Evolutionary conservation across 2,329 filamentous ascomycete species (phyloP).

Genomic region (Canariomyces notabilis): DNA sequence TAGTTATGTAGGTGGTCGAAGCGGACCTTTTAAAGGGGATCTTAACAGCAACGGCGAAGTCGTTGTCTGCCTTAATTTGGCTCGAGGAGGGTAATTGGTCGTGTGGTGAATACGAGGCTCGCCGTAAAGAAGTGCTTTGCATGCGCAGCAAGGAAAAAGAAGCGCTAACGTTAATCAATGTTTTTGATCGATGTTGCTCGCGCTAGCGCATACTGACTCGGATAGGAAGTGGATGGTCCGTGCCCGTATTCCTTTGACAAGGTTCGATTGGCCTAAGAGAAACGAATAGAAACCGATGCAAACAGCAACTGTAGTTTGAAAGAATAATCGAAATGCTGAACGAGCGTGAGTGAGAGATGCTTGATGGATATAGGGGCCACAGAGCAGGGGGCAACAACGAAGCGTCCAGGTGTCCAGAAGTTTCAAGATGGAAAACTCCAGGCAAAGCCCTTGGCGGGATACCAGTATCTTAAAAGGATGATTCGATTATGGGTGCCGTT

Average conservation of each 20-base stretch:
- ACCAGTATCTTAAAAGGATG: slow-evolving; percentile 17
- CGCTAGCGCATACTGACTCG: slow-evolving; percentile 4
- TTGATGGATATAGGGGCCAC: slow-evolving; percentile 4
- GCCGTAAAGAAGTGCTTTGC: slow-evolving; percentile 8
- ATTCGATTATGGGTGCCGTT: slow-evolving; percentile 19
- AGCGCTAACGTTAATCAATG: too few relatives aligned
- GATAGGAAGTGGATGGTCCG: slow-evolving; percentile 2
- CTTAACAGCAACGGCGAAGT: neutral
- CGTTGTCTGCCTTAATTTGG: neutral
- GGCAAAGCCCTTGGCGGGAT: slow-evolving; percentile 12
- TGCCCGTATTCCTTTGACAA: slow-evolving; percentile 1
- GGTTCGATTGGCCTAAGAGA: neutral
- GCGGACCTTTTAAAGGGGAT: neutral
- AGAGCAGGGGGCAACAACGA: neutral
- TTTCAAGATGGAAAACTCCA: slow-evolving; percentile 14
- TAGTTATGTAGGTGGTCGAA: too few relatives aligned
- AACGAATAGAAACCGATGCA: too few relatives aligned
- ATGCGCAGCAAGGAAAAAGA: slow-evolving; percentile 10
- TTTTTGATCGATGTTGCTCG: slow-evolving; percentile 8
- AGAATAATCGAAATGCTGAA: too few relatives aligned
- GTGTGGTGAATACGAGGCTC: slow-evolving; percentile 18
- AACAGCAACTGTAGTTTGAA: too few relatives aligned
- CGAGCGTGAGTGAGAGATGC: too few relatives aligned
- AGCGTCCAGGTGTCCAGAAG: slow-evolving; percentile 3
- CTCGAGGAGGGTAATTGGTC: slow-evolving; percentile 8